Evolutionary conservation across 2,329 filamentous ascomycete genomes (phyloP), one percentile per base, ranked within the genome.

Genomic region (Fusarium gaditjirri): DNA sequence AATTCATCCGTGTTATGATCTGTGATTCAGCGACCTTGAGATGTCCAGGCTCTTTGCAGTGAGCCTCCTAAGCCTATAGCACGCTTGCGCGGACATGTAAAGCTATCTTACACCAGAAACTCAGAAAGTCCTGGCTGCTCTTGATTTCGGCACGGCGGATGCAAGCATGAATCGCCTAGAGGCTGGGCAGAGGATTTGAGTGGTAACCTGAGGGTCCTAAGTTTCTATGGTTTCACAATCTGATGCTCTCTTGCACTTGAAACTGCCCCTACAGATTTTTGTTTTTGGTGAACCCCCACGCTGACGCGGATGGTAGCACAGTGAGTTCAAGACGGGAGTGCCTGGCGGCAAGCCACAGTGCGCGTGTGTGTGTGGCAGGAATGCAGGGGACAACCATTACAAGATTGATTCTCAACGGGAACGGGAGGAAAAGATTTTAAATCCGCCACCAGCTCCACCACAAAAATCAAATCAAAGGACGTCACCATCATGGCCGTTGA

Each of bases 311-410:
- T 36, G 27, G 43, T 43, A 58, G 53, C 31, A 54, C 67, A 46
- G 49, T 42, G 52, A 50, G 46, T 41, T 58, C 50, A 49, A 41
- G 44, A 60, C 63, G 56, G 64, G 69, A 70, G 65, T 73, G 58
- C 75, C 69, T 75, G 65, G 41, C 66, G 65, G 58, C 53, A 64
- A 72, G 60, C 60, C 41, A 59, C 56, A 23, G 42, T 53, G 41
- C 33, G 27, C 41, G 44, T 52, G 49, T 38, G 33, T 33, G 65
- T 71, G 68, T 55, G 67, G 66, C 25, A 50, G 73, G 63, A 64
- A 75, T 73, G 72, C 68, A 73, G 70, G 72, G 65, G 70, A 54
- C 46, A 39, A 43, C 39, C 25, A 61, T 29, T 38, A 43, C 46
- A 67, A 67, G 36, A 65, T 38, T 39, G 33, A 47, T 65, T 50